phyloP scores from a whole-genome alignment of 2,329 filamentous ascomycete genomes.

The Exophiala alcalophila region DNA sequence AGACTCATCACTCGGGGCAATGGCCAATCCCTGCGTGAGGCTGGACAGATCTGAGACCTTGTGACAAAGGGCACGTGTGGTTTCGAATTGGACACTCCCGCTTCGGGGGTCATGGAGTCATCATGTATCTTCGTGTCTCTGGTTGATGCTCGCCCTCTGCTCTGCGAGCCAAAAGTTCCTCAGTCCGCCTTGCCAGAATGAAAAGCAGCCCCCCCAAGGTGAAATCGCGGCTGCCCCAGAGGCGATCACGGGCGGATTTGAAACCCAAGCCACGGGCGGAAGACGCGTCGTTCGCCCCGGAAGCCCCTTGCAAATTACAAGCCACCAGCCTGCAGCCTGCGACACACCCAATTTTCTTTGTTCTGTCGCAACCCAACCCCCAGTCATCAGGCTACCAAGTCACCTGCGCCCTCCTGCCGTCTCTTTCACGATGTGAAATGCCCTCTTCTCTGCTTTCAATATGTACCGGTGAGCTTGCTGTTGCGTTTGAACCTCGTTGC shows the following conservation, averaged over 20 bases:
- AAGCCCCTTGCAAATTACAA: too few relatives aligned
- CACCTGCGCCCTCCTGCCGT: constrained; percentile 22
- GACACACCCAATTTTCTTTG: constrained; percentile 11
- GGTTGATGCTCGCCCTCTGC: too few relatives aligned
- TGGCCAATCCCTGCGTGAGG: too few relatives aligned
- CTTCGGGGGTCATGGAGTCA: too few relatives aligned
- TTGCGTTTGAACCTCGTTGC: not conserved
- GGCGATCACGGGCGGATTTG: constrained; percentile 9
- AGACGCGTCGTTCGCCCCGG: too few relatives aligned
- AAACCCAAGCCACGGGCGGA: constrained; percentile 2
- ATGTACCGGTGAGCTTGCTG: constrained; percentile 12
- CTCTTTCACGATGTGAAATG: constrained; percentile 15
- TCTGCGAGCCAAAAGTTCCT: too few relatives aligned
- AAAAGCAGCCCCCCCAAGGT: too few relatives aligned
- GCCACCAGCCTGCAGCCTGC: too few relatives aligned
- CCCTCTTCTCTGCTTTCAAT: constrained; percentile 3
- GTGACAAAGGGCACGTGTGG: not conserved
- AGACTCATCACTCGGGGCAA: not conserved
- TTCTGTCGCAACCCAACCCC: constrained; percentile 5
- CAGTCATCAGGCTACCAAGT: constrained; percentile 16
- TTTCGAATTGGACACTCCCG: too few relatives aligned
- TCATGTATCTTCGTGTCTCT: too few relatives aligned
- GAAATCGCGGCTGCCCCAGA: too few relatives aligned
- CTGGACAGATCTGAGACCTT: not conserved
- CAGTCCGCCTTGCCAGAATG: too few relatives aligned